Percentiles rank a stretch among this genome's conserved stretches.
phyloP scores from a whole-genome alignment of 2,329 filamentous ascomycete species.

The Apiospora arundinis region DNA sequence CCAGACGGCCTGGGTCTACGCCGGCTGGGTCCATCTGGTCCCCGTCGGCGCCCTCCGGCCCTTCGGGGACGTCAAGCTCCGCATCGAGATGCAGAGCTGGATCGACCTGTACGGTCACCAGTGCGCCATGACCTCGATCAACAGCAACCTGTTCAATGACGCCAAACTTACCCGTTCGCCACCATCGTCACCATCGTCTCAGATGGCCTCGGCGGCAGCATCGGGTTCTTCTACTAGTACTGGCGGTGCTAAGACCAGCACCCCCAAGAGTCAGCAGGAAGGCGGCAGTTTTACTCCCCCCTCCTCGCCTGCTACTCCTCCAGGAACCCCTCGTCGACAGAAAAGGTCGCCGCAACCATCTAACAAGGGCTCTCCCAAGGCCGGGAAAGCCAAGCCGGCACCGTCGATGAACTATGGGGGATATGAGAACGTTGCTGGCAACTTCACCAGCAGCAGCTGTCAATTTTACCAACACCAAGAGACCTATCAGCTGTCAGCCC shows the following conservation, averaged over 20 bases:
- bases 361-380: neutral
- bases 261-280: neutral
- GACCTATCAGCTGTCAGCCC: neutral
- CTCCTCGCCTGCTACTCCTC: neutral
- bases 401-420: neutral
- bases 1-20: conserved; percentile 36
- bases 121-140: neutral
- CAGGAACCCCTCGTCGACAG: neutral
- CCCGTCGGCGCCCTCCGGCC: conserved; percentile 31
- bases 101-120: conserved; percentile 4
- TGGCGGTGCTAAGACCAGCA: neutral
- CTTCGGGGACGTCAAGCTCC: conserved; percentile 20
- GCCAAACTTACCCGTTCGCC: neutral
- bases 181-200: neutral
- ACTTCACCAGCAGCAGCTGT: neutral
- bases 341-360: neutral
- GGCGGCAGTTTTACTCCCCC: neutral
- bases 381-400: no score
- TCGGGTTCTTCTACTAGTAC: neutral
- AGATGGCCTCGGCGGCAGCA: neutral
- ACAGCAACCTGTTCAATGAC: neutral
- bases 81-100: conserved; percentile 8
- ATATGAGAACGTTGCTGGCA: neutral
- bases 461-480: neutral
- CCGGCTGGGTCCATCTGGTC: conserved; percentile 29